Evolutionary conservation across 768 basidiomycete genomes (phyloP).

Genomic region (Hericium alpestre): DNA sequence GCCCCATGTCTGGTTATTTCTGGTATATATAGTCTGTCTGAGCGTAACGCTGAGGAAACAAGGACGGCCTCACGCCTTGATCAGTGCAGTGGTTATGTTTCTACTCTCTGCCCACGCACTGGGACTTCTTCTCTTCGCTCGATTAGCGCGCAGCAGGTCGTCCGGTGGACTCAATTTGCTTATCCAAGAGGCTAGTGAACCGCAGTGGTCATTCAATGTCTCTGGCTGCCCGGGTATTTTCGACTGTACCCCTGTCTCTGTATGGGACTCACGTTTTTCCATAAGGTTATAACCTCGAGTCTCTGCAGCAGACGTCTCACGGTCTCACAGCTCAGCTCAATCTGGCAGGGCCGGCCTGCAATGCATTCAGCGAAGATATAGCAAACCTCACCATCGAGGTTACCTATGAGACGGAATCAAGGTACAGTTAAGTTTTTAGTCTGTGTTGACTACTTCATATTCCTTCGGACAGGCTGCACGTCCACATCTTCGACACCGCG

Average conservation of each 20-base stretch:
- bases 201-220: conserved; percentile 6
- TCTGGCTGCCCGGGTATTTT: conserved; percentile 11
- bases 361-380: conserved; percentile 57
- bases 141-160: background rate
- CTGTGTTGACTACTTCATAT: conserved; percentile 24
- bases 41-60: background rate
- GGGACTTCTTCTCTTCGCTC: background rate
- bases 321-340: conserved; percentile 47
- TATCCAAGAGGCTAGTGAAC: background rate
- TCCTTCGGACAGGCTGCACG: conserved; percentile 43
- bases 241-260: background rate
- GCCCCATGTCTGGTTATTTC: background rate
- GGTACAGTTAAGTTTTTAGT: conserved; percentile 21
- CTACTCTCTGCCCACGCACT: background rate
- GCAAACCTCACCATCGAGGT: conserved; percentile 51
- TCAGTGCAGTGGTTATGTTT: background rate
- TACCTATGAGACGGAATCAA: conserved; percentile 47
- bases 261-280: background rate
- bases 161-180: background rate
- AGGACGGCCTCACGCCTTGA: background rate
- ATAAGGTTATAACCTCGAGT: conserved; percentile 44
- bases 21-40: background rate
- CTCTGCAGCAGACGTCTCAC: conserved; percentile 29
- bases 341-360: conserved; percentile 47
- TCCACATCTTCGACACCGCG: conserved; percentile 54